Base-by-base conservation (phyloP, 2,329 filamentous ascomycete genomes). In the Cercospora sp. region DNA sequence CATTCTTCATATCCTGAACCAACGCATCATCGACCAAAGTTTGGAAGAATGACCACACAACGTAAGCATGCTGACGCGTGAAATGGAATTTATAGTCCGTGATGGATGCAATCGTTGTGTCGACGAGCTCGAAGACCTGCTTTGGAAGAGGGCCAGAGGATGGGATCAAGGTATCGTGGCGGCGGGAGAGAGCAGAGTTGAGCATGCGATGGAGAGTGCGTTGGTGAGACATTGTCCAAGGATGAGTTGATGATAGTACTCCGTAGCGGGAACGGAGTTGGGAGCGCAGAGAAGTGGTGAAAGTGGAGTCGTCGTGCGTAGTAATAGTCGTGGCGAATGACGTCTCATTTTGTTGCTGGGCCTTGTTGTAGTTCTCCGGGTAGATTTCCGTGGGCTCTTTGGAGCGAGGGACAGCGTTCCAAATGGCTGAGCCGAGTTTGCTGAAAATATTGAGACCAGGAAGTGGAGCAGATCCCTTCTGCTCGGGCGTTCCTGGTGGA, bases 171-270 rank as follows among this genome's bases (percentile, higher is more conserved):
- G 71, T 73, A 57, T 77, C 74, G 13, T 64, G 30, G 10, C 74
- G 73, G 18, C 70, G 65, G 30, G 69, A 72, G 34, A 70, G 68
- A 66, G 70, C 65, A 1, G 77, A 79, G 71, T 79, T 78, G 59
- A 76, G 74, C 73, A 80, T 76, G 40, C 78, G 76, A 63, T 79
- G 78, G 6, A 80, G 70, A 2, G 78, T 80, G 28, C 78, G 77
- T 68, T 79, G 77, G 67, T 80, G 78, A 10, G 70, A 61, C 68
- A 79, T 73, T 6, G 76, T 78, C 76, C 78, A 80, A 1, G 78
- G 78, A 55, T 76, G 74, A 1, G 62, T 40, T 8, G 73, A 66
- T 9, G 72, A 68, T 12, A 79, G 71, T 30, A 79, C 75, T 63
- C 78, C 77, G 66, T 79, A 80, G 32, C 77, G 77, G 21, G 71